Base-by-base conservation (phyloP, 2,329 filamentous ascomycete genomes). In the Phaeosphaeriaceae sp. region DNA sequence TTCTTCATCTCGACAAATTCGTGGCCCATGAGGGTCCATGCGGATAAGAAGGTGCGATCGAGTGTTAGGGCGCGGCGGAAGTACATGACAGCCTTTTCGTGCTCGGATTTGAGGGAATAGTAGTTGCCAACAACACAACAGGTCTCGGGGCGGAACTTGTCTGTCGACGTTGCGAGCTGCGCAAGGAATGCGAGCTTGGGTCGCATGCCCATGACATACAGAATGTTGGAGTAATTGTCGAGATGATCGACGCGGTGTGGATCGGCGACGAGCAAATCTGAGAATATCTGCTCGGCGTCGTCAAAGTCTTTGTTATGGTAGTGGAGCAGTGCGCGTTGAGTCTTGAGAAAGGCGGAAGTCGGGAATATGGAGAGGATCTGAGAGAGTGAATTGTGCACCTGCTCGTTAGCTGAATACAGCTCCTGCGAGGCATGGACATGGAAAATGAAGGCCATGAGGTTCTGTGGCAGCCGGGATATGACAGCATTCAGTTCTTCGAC, bases 1-100 rank as follows among this genome's bases (percentile, higher is more conserved):
- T 99, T 99, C 74, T 98, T 99, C 79, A 99, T 88, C 78, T 99
- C 95, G 53, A 98, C 93, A 69, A 97, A 99, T 76, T 99, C 95
- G 77, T 99, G 95, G 1, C 95, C 95, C 94, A 99, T 98, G 1
- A 99, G 83, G 0, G 95, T 99, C 95, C 95, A 99, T 1, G 95
- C 95, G 0, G 93, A 96, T 17, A 97, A 85, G 74, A 95, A 99
- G 24, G 89, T 90, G 10, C 94, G 89, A 74, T 99, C 95, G 0
- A 99, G 83, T 0, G 92, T 96, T 20, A 99, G 80, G 0, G 95
- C 95, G 21, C 95, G 89, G 3, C 95, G 90, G 81, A 99, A 99
- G 78, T 98, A 98, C 80, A 97, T 93, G 53, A 99, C 93, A 0
- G 95, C 94, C 75, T 99, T 99, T 76, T 99, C 95, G 75, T 99